phyloP scores from a whole-genome alignment of 108 stramenopile species.

The Seminavis robusta region DNA sequence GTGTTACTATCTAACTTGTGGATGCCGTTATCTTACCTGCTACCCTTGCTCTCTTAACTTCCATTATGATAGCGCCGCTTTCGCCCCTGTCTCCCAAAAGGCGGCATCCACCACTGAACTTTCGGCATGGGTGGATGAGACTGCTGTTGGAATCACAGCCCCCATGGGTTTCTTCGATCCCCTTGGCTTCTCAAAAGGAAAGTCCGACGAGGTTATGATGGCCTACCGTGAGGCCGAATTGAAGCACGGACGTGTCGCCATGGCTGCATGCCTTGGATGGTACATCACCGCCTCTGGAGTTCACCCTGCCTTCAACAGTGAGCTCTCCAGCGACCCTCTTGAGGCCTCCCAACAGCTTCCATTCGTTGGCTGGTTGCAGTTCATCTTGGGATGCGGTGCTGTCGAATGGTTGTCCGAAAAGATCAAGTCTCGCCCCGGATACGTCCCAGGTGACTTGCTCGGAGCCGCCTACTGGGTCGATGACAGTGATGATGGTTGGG shows the following conservation, averaged over 20 bases:
- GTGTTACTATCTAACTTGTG: too few relatives aligned
- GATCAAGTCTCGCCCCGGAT: conserved; percentile 86
- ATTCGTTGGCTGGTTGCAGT: conserved; percentile 86
- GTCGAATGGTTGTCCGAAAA: conserved; percentile 86
- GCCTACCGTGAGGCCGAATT: conserved; percentile 93
- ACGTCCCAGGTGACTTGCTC: conserved; percentile 84
- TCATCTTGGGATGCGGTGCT: conserved; percentile 88
- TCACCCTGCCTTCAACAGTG: conserved; percentile 85
- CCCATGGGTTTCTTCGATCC: conserved; percentile 91
- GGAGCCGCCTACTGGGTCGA: conserved; percentile 92
- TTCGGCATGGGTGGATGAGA: conserved; percentile 72
- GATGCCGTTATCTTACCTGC: not conserved
- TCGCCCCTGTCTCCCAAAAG: conserved; percentile 59
- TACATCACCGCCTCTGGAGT: conserved; percentile 85
- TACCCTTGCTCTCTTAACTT: not conserved
- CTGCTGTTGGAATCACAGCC: conserved; percentile 70
- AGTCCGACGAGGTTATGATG: conserved; percentile 73
- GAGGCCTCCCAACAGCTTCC: conserved; percentile 82
- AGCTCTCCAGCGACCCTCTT: conserved; percentile 75
- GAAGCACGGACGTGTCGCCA: conserved; percentile 96
- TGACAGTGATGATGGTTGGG: conserved; percentile 88
- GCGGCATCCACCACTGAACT: conserved; percentile 33
- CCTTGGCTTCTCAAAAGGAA: conserved; percentile 74
- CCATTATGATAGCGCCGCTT: conserved; percentile 79
- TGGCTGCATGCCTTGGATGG: conserved; percentile 96